Percentiles rank a stretch among this genome's conserved stretches.
phyloP scores from a whole-genome alignment of 306 rosid species.

The Senna tora region DNA sequence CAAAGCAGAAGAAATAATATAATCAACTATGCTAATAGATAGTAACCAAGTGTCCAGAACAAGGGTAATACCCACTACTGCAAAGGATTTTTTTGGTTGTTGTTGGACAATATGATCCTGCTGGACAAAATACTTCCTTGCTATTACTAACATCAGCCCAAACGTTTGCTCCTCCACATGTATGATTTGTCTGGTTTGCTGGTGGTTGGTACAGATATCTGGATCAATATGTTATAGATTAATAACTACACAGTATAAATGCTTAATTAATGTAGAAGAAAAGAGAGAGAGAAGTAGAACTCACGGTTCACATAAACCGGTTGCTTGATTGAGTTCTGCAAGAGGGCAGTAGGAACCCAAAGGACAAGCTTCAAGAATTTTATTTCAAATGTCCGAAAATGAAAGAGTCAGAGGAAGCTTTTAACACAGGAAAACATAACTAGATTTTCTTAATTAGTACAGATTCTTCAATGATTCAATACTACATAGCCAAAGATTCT shows the following conservation, averaged over 20 bases:
- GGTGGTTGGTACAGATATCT: slow-evolving; percentile 91
- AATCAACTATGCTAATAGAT: background rate
- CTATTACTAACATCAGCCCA: slow-evolving; percentile 86
- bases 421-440: slow-evolving; percentile 15
- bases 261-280: background rate
- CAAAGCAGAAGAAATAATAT: slow-evolving; percentile 8
- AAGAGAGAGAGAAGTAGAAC: slow-evolving; percentile 43
- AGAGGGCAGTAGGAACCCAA: slow-evolving; percentile 89
- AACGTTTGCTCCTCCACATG: slow-evolving; percentile 92
- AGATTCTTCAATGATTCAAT: background rate
- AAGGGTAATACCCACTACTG: slow-evolving; percentile 73
- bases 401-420: slow-evolving; percentile 41
- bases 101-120: slow-evolving; percentile 92
- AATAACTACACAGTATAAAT: background rate
- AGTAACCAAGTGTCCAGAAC: slow-evolving; percentile 28
- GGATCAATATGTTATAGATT: slow-evolving; percentile 36
- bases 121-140: slow-evolving; percentile 80
- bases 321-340: slow-evolving; percentile 70
- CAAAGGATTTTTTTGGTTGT: slow-evolving; percentile 60
- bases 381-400: slow-evolving; percentile 39
- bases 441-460: background rate
- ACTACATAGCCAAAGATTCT: background rate
- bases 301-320: slow-evolving; percentile 96
- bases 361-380: slow-evolving; percentile 79
- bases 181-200: slow-evolving; percentile 76